Evolutionary conservation across 2,329 filamentous ascomycete genomes (phyloP), one percentile per base, ranked within the genome.

Genomic region (Sporothrix protearum): DNA sequence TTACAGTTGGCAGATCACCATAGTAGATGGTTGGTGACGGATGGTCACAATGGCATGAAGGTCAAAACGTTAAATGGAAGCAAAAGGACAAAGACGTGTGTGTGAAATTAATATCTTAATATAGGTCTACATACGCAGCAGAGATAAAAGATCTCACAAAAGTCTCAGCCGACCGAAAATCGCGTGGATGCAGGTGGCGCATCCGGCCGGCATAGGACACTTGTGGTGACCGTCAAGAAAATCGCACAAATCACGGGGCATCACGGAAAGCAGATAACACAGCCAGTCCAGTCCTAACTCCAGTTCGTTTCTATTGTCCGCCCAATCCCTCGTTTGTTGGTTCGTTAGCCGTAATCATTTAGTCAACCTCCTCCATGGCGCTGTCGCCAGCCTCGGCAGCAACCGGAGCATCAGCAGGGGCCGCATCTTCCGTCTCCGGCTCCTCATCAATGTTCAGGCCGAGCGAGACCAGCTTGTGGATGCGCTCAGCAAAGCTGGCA

Each of bases 311-410:
- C 83, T 81, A 78, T 74, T 76, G 75, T 78, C 78, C 79, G 78
- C 75, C 70, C 70, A 71, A 19, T 25, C 64, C 63, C 69, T 39
- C 73, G 55, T 76, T 76, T 75, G 76, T 73, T 77, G 77, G 75
- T 75, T 77, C 76, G 70, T 76, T 71, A 74, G 68, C 72, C 36
- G 10, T 39, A 75, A 59, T 61, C 73, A 76, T 79, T 86, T 97
- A 99, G 89, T 99, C 96, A 82, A 99, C 96, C 90, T 99, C 96
- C 90, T 99, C 96, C 96, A 99, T 99, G 82, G 94, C 91, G 86
- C 92, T 96, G 89, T 97, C 94, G 78, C 91, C 91, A 76, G 91
- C 85, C 82, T 88, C 87, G 75, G 85, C 84, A 73, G 82, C 83
- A 64, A 81, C 82, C 82, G 91, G 91, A 75, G 87, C 89, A 74